phyloP scores from a whole-genome alignment of 75 land plant species.

The Sequoiadendron giganteum region DNA sequence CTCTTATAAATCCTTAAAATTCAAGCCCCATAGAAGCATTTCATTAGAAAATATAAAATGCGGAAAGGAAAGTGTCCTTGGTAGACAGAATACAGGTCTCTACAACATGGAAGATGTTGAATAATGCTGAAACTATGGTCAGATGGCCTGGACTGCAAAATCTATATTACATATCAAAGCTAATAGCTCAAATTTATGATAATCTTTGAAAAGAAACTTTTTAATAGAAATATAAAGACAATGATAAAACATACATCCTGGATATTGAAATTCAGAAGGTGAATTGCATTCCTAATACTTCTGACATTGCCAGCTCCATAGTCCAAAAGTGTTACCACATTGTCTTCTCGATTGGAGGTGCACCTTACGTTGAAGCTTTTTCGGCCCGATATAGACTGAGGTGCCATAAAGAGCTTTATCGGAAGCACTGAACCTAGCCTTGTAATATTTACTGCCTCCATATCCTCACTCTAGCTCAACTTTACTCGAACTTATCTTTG shows the following conservation, averaged over 20 bases:
- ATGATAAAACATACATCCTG: conserved; percentile 57
- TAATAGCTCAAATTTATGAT: neutral
- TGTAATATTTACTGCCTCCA: neutral
- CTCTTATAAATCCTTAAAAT: neutral
- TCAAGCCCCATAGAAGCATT: neutral
- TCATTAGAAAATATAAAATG: neutral
- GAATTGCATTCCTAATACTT: conserved; percentile 93
- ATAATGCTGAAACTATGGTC: neutral
- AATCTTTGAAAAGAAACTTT: neutral
- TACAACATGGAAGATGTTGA: neutral
- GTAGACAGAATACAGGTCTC: neutral
- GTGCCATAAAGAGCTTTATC: neutral
- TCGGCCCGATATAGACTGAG: neutral
- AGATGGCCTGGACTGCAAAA: neutral
- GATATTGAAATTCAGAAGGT: conserved; percentile 62
- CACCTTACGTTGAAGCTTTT: neutral
- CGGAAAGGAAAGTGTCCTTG: neutral
- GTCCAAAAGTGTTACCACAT: conserved; percentile 86
- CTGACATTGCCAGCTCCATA: conserved; percentile 99
- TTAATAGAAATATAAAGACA: neutral
- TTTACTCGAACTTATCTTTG: neutral
- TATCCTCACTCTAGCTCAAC: neutral
- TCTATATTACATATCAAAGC: neutral
- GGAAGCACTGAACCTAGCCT: neutral
- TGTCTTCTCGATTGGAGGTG: neutral